Evolutionary conservation across 2,329 filamentous ascomycete species (phyloP).

Genomic region (Aspergillus terreus): DNA sequence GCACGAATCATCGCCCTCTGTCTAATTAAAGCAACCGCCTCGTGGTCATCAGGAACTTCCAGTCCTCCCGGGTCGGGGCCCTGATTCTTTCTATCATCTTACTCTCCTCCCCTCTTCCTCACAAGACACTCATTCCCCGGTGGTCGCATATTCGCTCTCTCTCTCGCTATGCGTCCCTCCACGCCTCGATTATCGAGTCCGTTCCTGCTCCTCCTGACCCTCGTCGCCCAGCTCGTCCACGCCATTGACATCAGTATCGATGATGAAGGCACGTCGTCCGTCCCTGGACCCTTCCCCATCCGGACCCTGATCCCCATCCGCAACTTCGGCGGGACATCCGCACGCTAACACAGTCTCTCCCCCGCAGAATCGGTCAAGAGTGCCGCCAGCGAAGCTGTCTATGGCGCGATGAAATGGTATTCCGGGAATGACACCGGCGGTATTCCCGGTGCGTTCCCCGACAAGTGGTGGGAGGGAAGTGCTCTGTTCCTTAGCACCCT

Average conservation of each 20-base stretch:
- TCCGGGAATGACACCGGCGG: slow-evolving; percentile 49
- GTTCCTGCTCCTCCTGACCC: not conserved
- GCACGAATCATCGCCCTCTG: not conserved
- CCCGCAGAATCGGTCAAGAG: slow-evolving; percentile 40
- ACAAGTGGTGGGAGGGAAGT: slow-evolving; percentile 73
- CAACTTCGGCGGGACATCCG: not conserved
- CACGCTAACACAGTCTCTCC: not conserved
- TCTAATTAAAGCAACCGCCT: slow-evolving; percentile 3
- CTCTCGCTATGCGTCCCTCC: too few species aligned
- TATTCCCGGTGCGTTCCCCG: slow-evolving; percentile 57
- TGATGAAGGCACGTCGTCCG: slow-evolving; percentile 3
- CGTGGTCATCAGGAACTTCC: too few species aligned
- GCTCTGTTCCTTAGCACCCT: slow-evolving; percentile 66
- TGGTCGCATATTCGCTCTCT: too few species aligned
- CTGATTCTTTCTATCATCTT: not conserved
- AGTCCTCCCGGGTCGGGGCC: not conserved
- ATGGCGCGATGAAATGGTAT: slow-evolving; percentile 52
- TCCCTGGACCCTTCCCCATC: not conserved
- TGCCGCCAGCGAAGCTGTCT: slow-evolving; percentile 41
- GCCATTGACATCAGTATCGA: slow-evolving; percentile 1
- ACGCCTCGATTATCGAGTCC: too few species aligned
- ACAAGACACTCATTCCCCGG: too few species aligned
- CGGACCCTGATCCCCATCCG: not conserved
- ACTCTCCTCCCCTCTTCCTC: not conserved
- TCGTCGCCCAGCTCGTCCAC: not conserved